phyloP scores from a whole-genome alignment of 345 rosid species.

The Dovyalis caffra region DNA sequence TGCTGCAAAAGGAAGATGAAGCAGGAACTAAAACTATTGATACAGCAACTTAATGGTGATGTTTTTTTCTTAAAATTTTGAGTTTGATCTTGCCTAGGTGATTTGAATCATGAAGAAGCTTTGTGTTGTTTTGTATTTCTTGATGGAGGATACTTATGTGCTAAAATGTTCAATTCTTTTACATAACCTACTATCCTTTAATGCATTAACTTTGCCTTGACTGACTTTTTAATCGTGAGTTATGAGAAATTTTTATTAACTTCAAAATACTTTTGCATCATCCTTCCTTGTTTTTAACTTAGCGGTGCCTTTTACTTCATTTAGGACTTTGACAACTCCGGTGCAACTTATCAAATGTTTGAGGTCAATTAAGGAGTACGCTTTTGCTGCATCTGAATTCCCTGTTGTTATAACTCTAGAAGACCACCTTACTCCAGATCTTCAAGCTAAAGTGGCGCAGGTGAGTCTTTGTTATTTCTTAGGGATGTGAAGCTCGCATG shows the following conservation, averaged over 20 bases:
- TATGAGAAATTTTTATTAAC: not conserved
- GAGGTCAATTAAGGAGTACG: conserved; percentile 66
- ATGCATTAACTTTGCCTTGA: not conserved
- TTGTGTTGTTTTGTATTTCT: not conserved
- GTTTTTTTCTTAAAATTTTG: not conserved
- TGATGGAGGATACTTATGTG: not conserved
- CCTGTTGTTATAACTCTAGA: conserved; percentile 92
- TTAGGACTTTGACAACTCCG: conserved; percentile 85
- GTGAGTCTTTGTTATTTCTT: conserved; percentile 27
- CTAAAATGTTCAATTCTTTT: not conserved
- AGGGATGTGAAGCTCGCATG: conserved; percentile 7
- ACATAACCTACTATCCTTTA: not conserved
- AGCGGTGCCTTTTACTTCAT: conserved; percentile 13
- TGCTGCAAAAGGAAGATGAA: not conserved
- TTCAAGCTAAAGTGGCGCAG: conserved; percentile 87
- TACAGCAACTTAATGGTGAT: not conserved
- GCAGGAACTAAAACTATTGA: not conserved
- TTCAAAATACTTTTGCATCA: not conserved
- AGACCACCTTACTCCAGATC: conserved; percentile 87
- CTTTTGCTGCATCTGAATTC: conserved; percentile 74
- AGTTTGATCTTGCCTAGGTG: not conserved
- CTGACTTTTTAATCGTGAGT: not conserved
- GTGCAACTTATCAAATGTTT: conserved; percentile 70
- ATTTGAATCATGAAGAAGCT: not conserved
- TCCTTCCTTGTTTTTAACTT: not conserved